Evolutionary conservation across 257 asterid species (phyloP), one percentile per base, ranked within the genome.

Genomic region (Cordia subcordata): DNA sequence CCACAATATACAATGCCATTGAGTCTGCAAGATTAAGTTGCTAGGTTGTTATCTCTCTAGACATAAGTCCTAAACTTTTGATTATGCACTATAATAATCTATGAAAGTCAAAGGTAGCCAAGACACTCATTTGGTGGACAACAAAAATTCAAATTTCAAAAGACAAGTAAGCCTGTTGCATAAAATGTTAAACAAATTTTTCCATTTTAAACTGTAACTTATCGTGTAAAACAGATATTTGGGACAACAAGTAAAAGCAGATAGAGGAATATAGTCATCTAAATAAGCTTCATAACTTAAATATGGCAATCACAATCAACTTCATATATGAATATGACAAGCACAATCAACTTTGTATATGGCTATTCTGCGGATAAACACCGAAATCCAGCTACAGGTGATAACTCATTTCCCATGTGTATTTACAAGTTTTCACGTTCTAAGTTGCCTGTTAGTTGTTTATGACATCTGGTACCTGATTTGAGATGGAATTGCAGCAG

Each of bases 1-100:
- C 96, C 99, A 70, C 99, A 92, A 20, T 84, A 82, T 76, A 88
- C 75, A 57, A 88, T 86, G 68, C 96, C 95, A 68, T 93, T 75
- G 58, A 87, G 84, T 73, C 97, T 93, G 85, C 65, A 70, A 64
- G 10, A 8, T 12, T n/a, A n/a, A n/a, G n/a, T n/a, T 14, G 17
- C 15, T 47, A 14, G 53, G 17, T 47, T 47, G 21, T 47, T 15
- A 46, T 14, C 10, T 21, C 15, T 49, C 13, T 11, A 42, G 10
- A 13, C 20, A 49, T 11, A 17, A 49, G 54, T 49, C 15, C 17
- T 49, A n/a, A 6, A 15, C 17, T 49, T 0, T 16, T n/a, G 22
- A 22, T 18, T 22, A 49, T 17, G 53, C 12, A 42, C 12, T 42
- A 42, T 2, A 42, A 42, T 42, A 42, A 42, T 42, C 12, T 2